Conservation (phyloP, 1,284 basidiomycete species). For the Takashimella koratensis region DNA sequence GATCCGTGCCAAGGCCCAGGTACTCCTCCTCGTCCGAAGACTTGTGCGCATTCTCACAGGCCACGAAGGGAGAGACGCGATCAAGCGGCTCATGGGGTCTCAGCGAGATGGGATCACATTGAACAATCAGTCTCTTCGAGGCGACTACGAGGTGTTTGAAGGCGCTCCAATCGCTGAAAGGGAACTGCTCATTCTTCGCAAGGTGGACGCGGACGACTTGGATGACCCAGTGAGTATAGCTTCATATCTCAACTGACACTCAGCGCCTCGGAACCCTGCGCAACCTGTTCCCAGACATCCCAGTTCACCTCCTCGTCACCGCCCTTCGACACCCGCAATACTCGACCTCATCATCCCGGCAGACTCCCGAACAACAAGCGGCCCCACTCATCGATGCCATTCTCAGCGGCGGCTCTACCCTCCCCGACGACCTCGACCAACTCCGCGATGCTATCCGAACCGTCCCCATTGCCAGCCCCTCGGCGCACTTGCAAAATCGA, state of each 20-base stretch:
- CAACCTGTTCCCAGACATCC: conserved; percentile 40
- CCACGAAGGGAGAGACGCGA: conserved; percentile 7
- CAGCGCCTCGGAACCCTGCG: conserved; percentile 31
- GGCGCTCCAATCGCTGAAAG: conserved; percentile 3
- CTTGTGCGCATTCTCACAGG: conserved; percentile 15
- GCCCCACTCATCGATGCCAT: conserved; percentile 43
- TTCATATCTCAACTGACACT: not conserved
- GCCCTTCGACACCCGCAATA: conserved; percentile 43
- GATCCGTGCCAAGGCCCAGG: conserved; percentile 19
- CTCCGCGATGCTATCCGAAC: conserved; percentile 24
- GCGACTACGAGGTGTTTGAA: conserved; percentile 19
- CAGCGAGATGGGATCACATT: conserved; percentile 7
- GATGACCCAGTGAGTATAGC: conserved; percentile 8
- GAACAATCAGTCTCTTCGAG: conserved; percentile 13
- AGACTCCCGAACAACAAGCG: conserved; percentile 28
- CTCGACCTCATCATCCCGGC: conserved; percentile 15
- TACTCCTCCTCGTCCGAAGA: conserved; percentile 22
- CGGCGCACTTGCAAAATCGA: conserved; percentile 24
- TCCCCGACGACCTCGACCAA: conserved; percentile 37
- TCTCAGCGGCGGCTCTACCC: conserved; percentile 27
- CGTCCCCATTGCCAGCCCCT: not conserved
- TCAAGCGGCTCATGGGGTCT: conserved; percentile 18
- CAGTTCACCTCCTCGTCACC: conserved; percentile 33
- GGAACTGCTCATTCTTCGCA: conserved; percentile 6
- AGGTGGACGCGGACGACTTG: conserved; percentile 23